Evolutionary conservation across 2,329 filamentous ascomycete species (phyloP), one percentile per base, ranked within the genome.

Genomic region (Xylaria digitata): DNA sequence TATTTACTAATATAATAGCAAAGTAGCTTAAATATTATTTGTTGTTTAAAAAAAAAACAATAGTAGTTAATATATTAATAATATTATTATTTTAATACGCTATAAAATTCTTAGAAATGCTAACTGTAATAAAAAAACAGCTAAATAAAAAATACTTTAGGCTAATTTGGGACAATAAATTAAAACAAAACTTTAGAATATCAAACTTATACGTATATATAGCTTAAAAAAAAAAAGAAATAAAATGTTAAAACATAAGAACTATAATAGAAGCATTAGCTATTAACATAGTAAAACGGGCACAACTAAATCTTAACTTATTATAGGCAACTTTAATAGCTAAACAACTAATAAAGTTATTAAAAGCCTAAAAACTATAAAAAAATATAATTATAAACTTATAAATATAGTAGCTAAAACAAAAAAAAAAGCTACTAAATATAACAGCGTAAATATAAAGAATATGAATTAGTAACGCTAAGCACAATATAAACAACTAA

Each of bases 21-120:
- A 52, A 34, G 34, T 52, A 34, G 15, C 3, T 52, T n/a, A 52
- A 52, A 19, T 52, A 52, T 34, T 52, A 52, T 11, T 37, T 52
- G 19, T 52, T 52, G 6, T n/a, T 52, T n/a, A 34, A 2, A 34
- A 19, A 17, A 4, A 52, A n/a, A 52, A 52, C n/a, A 34, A 34
- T 34, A 52, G 17, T 19, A 34, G 23, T 8, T n/a, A 52, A 52
- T 52, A 45, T 11, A 1, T 34, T 52, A 34, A 52, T 52, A 52
- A 2, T n/a, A 52, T 52, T 52, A 34, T 9, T 52, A n/a, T 52
- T 52, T n/a, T n/a, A 34, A 34, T 52, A 34, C 34, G 4, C 30
- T n/a, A 34, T 52, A n/a, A 52, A 19, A 19, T 52, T 52, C 34
- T n/a, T 52, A n/a, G 34, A 52, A 52, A 52, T 52, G 8, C 30